phyloP scores from a whole-genome alignment of 495 filamentous ascomycete species.

The Penicillium malachiteum region DNA sequence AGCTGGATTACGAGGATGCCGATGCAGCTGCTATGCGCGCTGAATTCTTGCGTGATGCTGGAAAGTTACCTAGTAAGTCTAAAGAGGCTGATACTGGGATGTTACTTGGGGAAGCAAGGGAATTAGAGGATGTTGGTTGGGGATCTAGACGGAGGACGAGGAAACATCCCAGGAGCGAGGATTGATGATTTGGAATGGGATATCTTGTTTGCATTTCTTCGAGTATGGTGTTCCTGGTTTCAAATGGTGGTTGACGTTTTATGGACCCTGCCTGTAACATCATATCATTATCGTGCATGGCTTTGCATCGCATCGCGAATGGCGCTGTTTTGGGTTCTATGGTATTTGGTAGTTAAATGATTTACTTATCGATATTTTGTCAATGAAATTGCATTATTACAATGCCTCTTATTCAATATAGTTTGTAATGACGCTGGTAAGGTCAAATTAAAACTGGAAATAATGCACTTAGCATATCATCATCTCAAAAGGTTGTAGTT shows the following conservation, averaged over 20 bases:
- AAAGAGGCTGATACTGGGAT: slow-evolving; percentile 15
- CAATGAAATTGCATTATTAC: neutral
- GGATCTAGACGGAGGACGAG: slow-evolving; percentile 40
- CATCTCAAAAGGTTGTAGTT: no score
- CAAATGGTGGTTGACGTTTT: neutral
- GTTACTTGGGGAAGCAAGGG: slow-evolving; percentile 31
- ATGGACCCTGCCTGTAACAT: neutral
- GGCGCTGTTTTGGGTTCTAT: slow-evolving; percentile 12
- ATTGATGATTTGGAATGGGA: slow-evolving; percentile 15
- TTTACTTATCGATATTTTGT: neutral
- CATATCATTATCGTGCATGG: neutral
- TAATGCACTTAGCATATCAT: no score
- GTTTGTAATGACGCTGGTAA: no score
- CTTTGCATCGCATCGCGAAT: slow-evolving; percentile 27
- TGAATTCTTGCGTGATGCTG: slow-evolving; percentile 44
- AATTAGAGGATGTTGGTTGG: slow-evolving; percentile 40
- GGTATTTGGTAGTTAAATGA: no score
- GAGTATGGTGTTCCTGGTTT: slow-evolving; percentile 1
- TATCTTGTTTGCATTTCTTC: slow-evolving; percentile 10
- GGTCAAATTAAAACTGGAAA: no score
- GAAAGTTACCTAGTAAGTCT: slow-evolving; percentile 35
- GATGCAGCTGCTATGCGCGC: slow-evolving; percentile 51
- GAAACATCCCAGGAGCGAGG: slow-evolving; percentile 23
- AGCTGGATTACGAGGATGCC: slow-evolving; percentile 54
- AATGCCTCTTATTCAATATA: no score